These are phyloP conservation scores for Plantago rigida DNA, from an alignment of 305 asterid species.

Conservation along the genomic window DNA sequence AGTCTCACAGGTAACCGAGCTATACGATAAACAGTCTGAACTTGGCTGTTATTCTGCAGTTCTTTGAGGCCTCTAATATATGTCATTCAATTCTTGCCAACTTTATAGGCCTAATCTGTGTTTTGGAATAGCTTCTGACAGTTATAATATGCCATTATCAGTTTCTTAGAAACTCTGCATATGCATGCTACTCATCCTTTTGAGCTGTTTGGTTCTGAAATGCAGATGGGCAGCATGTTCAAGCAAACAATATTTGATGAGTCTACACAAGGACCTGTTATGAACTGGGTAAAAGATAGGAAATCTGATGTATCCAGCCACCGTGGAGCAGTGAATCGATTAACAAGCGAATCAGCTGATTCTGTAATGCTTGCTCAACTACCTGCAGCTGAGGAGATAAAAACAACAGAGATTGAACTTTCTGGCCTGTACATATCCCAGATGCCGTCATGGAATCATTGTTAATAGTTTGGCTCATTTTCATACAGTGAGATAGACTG, in stretches of 20 bases:
- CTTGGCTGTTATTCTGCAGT: neutral
- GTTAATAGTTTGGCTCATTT: neutral
- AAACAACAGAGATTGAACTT: constrained; percentile 34
- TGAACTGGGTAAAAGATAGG: constrained; percentile 31
- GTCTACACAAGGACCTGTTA: constrained; percentile 21
- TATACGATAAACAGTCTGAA: neutral
- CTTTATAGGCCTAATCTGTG: too few species aligned
- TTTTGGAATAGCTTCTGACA: too few species aligned
- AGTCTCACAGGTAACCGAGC: constrained; percentile 61
- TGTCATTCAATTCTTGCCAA: too few species aligned
- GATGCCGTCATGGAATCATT: constrained; percentile 17
- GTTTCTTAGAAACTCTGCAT: neutral
- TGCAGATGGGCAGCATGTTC: constrained; percentile 75
- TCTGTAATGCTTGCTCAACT: constrained; percentile 29
- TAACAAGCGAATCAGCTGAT: constrained; percentile 28
- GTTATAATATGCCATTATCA: too few species aligned
- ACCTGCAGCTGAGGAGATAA: constrained; percentile 22
- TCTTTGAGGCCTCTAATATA: neutral
- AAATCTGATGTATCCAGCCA: constrained; percentile 19
- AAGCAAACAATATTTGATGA: constrained; percentile 49
- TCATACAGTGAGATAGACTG: neutral
- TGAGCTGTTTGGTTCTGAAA: constrained; percentile 1
- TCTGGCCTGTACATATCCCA: constrained; percentile 26
- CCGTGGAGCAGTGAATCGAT: constrained; percentile 4
- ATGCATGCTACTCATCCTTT: neutral